A percentile compares a stretch with the other conserved stretches of the same genome.
Evolutionary conservation across 257 asterid species (phyloP).

Genomic region (Solanum chmielewskii): DNA sequence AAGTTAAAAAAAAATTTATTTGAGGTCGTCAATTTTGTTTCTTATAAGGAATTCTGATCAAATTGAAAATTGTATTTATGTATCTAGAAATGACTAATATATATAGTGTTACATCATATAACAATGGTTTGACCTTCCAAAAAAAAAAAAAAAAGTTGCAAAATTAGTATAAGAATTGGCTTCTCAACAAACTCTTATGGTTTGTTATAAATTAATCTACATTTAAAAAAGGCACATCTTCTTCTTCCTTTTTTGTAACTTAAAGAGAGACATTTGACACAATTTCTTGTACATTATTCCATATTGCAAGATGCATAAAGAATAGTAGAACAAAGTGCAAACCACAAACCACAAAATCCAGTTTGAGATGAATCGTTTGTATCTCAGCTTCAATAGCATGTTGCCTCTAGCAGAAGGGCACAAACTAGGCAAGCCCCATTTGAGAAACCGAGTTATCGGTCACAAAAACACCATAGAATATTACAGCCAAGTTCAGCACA

Average conservation of each 20-base stretch:
- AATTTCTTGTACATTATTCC: not conserved
- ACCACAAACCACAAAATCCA: not conserved
- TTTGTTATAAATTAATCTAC: not conserved
- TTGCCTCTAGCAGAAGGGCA: not conserved
- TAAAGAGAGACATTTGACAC: not conserved
- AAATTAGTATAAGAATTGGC: not conserved
- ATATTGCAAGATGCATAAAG: not conserved
- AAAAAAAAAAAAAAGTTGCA: not conserved
- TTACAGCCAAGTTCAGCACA: not conserved
- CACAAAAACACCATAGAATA: not conserved
- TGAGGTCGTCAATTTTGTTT: not conserved
- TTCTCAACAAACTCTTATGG: not conserved
- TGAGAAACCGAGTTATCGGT: not conserved
- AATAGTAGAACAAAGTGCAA: not conserved
- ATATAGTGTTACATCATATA: not conserved
- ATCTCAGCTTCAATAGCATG: not conserved
- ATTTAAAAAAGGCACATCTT: not conserved
- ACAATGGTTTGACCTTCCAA: not conserved
- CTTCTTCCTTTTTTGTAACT: not conserved
- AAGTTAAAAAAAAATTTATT: not conserved
- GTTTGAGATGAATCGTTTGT: not conserved
- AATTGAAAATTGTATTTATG: not conserved
- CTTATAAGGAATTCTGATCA: not conserved
- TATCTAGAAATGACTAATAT: not conserved
- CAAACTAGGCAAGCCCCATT: not conserved